Conservation (phyloP, 495 filamentous ascomycete species). For the Penicillium psychrofluorescens region DNA sequence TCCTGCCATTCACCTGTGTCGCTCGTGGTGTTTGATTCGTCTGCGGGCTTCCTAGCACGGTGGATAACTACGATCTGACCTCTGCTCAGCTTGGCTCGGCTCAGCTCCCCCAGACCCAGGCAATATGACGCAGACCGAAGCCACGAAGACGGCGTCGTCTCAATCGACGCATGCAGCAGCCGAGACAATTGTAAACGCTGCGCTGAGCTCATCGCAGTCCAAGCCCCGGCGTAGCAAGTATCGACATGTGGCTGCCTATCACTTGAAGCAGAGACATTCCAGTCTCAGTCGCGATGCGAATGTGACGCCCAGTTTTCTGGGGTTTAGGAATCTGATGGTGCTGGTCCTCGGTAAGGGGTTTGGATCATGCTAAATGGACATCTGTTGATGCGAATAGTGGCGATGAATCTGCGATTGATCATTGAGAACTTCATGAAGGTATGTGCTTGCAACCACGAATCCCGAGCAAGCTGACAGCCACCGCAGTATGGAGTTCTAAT, state of each 20-base stretch:
- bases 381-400: constrained; percentile 45
- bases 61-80: too few species aligned
- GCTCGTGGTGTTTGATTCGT: too few species aligned
- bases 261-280: constrained; percentile 62
- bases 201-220: not conserved
- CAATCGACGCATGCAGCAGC: not conserved
- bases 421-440: constrained; percentile 98
- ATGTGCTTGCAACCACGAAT: constrained; percentile 3
- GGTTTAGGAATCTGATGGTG: constrained; percentile 94
- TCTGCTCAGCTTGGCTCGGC: too few species aligned
- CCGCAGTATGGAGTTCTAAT: constrained; percentile 85
- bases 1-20: too few species aligned
- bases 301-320: constrained; percentile 72
- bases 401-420: constrained; percentile 85
- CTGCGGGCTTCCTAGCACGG: too few species aligned
- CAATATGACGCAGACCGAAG: not conserved
- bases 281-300: constrained; percentile 78
- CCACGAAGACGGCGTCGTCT: constrained; percentile 5
- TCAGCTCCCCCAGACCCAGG: too few species aligned
- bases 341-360: constrained; percentile 66
- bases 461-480: not conserved
- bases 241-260: constrained; percentile 80
- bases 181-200: not conserved
- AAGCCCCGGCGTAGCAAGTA: constrained; percentile 51
- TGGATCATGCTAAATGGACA: too few species aligned